phyloP scores from a whole-genome alignment of 2,329 filamentous ascomycete species.

The Huntiella moniliformis region DNA sequence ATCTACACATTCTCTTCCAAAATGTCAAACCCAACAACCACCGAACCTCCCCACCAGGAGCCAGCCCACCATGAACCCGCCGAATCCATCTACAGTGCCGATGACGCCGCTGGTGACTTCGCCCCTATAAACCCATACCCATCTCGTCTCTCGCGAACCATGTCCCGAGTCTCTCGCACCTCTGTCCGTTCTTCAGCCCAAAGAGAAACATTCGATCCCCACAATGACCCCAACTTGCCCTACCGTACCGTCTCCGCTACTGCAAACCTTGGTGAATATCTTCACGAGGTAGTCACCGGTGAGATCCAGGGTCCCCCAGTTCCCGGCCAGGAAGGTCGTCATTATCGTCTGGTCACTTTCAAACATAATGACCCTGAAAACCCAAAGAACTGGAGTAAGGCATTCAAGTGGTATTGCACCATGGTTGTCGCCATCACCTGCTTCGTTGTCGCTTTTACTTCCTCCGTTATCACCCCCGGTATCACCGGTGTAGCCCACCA shows the following conservation, averaged over 20 bases:
- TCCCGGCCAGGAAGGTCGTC: constrained; percentile 12
- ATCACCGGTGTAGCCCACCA: constrained; percentile 41
- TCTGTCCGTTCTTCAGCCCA: constrained; percentile 12
- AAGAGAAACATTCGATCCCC: constrained; percentile 22
- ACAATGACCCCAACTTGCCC: constrained; percentile 38
- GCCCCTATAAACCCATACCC: constrained; percentile 6
- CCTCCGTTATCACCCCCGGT: constrained; percentile 62
- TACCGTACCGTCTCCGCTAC: constrained; percentile 41
- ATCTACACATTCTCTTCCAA: not conserved
- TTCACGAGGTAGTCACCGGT: constrained; percentile 39
- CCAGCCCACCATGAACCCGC: not conserved
- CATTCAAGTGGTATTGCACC: constrained; percentile 65
- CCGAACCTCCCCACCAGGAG: not conserved
- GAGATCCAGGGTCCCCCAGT: constrained; percentile 32
- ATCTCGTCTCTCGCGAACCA: constrained; percentile 8
- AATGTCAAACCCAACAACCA: not conserved
- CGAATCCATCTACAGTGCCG: not conserved
- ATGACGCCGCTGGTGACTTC: constrained; percentile 2
- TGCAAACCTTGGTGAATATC: constrained; percentile 50
- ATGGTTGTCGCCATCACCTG: constrained; percentile 66
- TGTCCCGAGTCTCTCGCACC: constrained; percentile 14
- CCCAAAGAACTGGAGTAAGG: constrained; percentile 71
- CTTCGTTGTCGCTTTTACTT: constrained; percentile 54
- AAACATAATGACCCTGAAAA: constrained; percentile 53
- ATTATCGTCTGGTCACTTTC: constrained; percentile 43